Conservation (phyloP, 306 rosid genomes). For the Lathyrus oleraceus region DNA sequence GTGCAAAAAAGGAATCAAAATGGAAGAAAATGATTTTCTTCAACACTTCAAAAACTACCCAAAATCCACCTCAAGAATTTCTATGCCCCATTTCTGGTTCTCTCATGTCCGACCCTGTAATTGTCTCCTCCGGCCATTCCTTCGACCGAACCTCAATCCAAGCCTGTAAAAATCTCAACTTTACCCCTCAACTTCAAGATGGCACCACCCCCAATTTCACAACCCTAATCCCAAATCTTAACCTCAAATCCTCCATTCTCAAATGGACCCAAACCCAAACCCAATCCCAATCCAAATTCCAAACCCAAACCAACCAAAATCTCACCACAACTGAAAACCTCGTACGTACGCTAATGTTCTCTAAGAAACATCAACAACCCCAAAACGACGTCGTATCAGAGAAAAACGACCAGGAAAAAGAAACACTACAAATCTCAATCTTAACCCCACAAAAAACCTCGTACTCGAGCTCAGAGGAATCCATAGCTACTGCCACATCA, state of each 20-base stretch:
- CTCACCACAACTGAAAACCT: conserved; percentile 48
- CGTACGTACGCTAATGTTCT: conserved; percentile 42
- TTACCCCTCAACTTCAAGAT: conserved; percentile 57
- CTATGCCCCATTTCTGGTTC: conserved; percentile 72
- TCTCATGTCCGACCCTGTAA: conserved; percentile 88
- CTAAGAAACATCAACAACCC: neutral
- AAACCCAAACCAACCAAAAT: conserved; percentile 40
- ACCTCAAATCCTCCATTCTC: conserved; percentile 73
- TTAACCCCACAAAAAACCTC: conserved; percentile 11
- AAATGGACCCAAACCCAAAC: conserved; percentile 58
- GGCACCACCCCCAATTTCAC: conserved; percentile 72
- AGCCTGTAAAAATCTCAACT: conserved; percentile 53
- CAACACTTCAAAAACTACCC: conserved; percentile 27
- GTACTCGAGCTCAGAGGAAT: conserved; percentile 49
- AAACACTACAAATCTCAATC: neutral
- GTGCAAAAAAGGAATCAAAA: conserved; percentile 35
- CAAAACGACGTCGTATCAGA: neutral
- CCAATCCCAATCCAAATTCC: conserved; percentile 42
- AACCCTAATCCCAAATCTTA: conserved; percentile 74
- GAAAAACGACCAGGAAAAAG: neutral
- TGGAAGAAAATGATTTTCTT: conserved; percentile 70
- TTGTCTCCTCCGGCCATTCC: conserved; percentile 88
- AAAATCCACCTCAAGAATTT: conserved; percentile 67
- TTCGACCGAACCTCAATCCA: conserved; percentile 66
- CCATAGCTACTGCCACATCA: conserved; percentile 36